Evolutionary conservation across 192 early-diverging fungal species (phyloP).

Genomic region (Coemansia sp.): DNA sequence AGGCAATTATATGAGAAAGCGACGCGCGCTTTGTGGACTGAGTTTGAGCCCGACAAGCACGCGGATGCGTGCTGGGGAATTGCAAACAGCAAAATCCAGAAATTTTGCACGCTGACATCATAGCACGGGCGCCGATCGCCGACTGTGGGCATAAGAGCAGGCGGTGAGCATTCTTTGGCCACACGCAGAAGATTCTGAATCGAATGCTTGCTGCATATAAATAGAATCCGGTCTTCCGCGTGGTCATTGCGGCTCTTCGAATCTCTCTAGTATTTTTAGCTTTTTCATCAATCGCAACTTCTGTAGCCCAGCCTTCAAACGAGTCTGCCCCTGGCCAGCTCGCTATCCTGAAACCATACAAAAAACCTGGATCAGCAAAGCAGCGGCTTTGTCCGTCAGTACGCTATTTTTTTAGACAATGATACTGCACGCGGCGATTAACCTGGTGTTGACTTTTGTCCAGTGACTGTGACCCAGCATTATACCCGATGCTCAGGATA

Average conservation of each 20-base stretch:
- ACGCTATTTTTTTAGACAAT: background rate
- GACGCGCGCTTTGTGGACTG: background rate
- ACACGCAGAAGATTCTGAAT: background rate
- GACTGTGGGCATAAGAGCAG: background rate
- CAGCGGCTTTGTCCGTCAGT: too few relatives aligned
- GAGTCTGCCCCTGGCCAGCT: background rate
- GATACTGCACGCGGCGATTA: background rate
- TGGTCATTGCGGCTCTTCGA: background rate
- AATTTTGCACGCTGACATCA: background rate
- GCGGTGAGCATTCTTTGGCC: background rate
- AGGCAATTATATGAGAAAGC: background rate
- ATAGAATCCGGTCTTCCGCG: background rate
- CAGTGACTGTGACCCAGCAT: too few relatives aligned
- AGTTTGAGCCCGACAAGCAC: background rate
- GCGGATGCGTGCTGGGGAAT: background rate
- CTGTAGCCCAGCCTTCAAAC: background rate
- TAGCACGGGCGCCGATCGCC: background rate
- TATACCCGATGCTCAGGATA: background rate
- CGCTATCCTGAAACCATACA: too few relatives aligned
- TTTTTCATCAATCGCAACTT: too few relatives aligned
- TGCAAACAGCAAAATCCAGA: background rate
- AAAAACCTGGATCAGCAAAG: too few relatives aligned
- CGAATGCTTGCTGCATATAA: background rate
- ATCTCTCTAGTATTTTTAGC: background rate
- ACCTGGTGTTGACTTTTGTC: background rate